Base-by-base conservation (phyloP, 2,329 filamentous ascomycete genomes). In the Neonectria sp. region DNA sequence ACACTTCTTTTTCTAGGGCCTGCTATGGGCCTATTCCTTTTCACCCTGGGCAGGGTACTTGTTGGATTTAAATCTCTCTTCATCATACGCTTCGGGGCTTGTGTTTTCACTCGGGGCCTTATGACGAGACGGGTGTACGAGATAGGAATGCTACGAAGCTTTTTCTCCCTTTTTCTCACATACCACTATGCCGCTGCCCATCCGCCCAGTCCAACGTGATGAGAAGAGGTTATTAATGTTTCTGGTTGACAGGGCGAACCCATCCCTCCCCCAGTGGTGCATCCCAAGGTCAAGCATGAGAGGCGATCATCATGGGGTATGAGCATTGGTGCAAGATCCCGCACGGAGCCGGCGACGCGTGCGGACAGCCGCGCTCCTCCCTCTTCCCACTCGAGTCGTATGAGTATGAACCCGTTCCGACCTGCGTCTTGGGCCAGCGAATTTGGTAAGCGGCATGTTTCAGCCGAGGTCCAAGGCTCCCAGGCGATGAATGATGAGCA, bases 301-400 rank as follows among this genome's bases (percentile, higher is more conserved):
- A 81, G 82, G 61, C 82, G 83, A 61, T 77, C 79, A 55, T 86
- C 85, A 27, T 86, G 84, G 85, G 81, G 80, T 55, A 67, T 85
- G 75, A 76, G 77, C 66, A 70, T 82, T 71, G 75, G 80, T 68
- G 63, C 76, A 56, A 80, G 77, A 70, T 77, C 81, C 61, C 74
- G 73, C 64, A 70, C 69, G 53, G 75, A 68, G 57, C 49, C 66
- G 46, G 67, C 67, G 60, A 46, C 73, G 68, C 76, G 69, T 57
- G 51, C 69, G 60, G 69, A 68, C 56, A 68, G 67, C 46, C 72
- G 72, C 65, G 68, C 72, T 63, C 66, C 71, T 37, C 55, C 60
- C 37, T 75, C 73, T 43, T 72, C 73, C 56, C 71, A 70, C 59
- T 71, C 72, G n/a, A 69, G 68, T 35, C 71, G 65, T 65, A 69